These are phyloP conservation scores for Ceratocystis diversiconidia DNA, from an alignment of 2,329 filamentous ascomycete genomes.

Conservation along the genomic window DNA sequence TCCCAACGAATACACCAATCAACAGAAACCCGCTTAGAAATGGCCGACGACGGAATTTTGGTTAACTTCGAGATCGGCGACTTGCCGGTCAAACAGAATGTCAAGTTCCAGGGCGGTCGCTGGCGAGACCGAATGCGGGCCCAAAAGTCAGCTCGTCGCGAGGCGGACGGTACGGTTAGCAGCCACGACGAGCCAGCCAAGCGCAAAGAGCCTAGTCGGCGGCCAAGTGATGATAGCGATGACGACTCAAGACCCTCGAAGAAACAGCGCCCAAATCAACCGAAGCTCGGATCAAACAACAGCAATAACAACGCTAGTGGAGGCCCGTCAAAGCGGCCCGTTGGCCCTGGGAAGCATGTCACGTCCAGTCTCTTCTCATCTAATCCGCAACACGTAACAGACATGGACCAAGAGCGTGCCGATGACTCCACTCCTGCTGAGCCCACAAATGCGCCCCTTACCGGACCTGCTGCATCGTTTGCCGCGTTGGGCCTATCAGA, in stretches of 20 bases:
- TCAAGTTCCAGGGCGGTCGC: slow-evolving; percentile 71
- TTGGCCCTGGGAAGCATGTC: slow-evolving; percentile 38
- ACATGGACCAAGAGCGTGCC: slow-evolving; percentile 40
- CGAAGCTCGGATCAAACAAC: neutral
- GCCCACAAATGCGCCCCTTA: slow-evolving; percentile 81
- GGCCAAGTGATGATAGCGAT: slow-evolving; percentile 20
- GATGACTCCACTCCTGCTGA: slow-evolving; percentile 40
- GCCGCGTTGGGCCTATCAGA: slow-evolving; percentile 71
- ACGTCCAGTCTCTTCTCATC: slow-evolving; percentile 87
- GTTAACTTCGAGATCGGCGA: slow-evolving; percentile 77
- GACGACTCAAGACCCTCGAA: slow-evolving; percentile 21
- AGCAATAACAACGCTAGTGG: neutral
- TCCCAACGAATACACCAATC: neutral
- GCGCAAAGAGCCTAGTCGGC: slow-evolving; percentile 27
- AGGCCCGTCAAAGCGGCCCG: slow-evolving; percentile 3
- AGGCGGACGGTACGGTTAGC: slow-evolving; percentile 16
- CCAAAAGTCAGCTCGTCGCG: slow-evolving; percentile 10
- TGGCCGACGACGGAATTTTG: slow-evolving; percentile 92
- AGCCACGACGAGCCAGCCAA: slow-evolving; percentile 22
- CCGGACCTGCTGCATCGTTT: slow-evolving; percentile 73
- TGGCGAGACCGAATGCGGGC: slow-evolving; percentile 67
- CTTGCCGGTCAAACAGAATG: slow-evolving; percentile 44
- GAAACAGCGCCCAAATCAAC: slow-evolving; percentile 22
- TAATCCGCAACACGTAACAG: slow-evolving; percentile 62
- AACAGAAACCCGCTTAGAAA: slow-evolving; percentile 27